These are phyloP conservation scores for Recurvomyces mirabilis DNA, from an alignment of 495 filamentous ascomycete species.

Conservation along the genomic window DNA sequence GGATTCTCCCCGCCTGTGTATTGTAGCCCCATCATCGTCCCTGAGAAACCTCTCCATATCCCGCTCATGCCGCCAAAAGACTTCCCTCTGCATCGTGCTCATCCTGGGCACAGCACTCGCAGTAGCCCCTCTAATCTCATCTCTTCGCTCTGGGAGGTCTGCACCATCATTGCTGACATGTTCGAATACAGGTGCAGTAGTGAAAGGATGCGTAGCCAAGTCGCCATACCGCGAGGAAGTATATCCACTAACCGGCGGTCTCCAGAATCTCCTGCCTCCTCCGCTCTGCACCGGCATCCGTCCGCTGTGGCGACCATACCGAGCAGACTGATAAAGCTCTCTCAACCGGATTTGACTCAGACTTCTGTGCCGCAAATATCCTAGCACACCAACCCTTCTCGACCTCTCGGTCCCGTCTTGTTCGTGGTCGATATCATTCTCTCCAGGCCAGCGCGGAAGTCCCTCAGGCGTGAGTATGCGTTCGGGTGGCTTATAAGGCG, in stretches of 20 bases:
- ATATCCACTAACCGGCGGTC: slow-evolving; percentile 20
- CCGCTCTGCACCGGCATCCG: background rate
- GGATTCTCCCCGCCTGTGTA: no score
- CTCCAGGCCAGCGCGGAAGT: slow-evolving; percentile 15
- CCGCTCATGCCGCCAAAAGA: no score
- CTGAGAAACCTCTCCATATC: no score
- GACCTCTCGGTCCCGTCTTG: background rate
- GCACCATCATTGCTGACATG: no score
- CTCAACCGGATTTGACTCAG: background rate
- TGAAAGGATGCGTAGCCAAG: slow-evolving; percentile 16
- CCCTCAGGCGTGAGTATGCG: slow-evolving; percentile 18
- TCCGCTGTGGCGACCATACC: no score
- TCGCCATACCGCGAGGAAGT: slow-evolving; percentile 4
- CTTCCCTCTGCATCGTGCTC: no score
- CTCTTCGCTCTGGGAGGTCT: no score
- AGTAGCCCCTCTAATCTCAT: no score
- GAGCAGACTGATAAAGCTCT: no score
- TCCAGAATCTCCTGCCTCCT: no score
- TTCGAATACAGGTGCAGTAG: slow-evolving; percentile 5
- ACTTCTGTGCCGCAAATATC: slow-evolving; percentile 3
- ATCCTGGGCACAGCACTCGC: no score
- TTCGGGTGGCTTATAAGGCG: slow-evolving; percentile 12
- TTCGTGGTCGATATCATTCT: background rate
- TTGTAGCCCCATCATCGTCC: no score
- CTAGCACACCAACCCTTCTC: background rate